Conservation (phyloP, 2,329 filamentous ascomycete genomes). For the Clonostachys byssicola region DNA sequence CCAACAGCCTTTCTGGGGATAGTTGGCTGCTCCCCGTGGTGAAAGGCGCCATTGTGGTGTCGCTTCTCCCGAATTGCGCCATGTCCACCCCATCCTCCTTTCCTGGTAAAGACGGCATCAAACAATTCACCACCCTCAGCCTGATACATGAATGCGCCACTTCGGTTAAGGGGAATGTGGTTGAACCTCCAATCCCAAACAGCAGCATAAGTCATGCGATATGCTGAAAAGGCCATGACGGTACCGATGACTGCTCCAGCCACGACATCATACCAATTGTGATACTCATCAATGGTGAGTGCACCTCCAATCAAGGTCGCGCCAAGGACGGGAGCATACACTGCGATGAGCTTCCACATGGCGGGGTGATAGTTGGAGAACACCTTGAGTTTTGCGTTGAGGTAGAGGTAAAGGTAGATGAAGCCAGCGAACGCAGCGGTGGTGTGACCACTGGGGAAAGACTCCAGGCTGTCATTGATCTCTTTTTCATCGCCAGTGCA, state of each 20-base stretch:
- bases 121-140: conserved; percentile 39
- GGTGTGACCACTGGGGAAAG: conserved; percentile 70
- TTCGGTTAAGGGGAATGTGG: conserved; percentile 60
- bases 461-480: conserved; percentile 67
- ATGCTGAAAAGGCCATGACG: conserved; percentile 59
- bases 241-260: conserved; percentile 63
- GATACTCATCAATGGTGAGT: conserved; percentile 68
- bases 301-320: conserved; percentile 65
- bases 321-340: conserved; percentile 63
- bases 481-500: conserved; percentile 62
- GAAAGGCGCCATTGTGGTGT: no score
- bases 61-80: not conserved
- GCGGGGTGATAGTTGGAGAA: conserved; percentile 68
- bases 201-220: conserved; percentile 63
- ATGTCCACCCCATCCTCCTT: conserved; percentile 56
- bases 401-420: conserved; percentile 66
- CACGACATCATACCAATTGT: conserved; percentile 73
- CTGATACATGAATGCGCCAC: conserved; percentile 48
- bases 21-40: no score
- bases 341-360: conserved; percentile 67
- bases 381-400: conserved; percentile 76
- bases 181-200: conserved; percentile 65
- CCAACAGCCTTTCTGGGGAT: no score
- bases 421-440: conserved; percentile 71
- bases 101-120: conserved; percentile 52